Base-by-base conservation (phyloP, 2,329 filamentous ascomycete genomes). In the Botryotinia calthae region DNA sequence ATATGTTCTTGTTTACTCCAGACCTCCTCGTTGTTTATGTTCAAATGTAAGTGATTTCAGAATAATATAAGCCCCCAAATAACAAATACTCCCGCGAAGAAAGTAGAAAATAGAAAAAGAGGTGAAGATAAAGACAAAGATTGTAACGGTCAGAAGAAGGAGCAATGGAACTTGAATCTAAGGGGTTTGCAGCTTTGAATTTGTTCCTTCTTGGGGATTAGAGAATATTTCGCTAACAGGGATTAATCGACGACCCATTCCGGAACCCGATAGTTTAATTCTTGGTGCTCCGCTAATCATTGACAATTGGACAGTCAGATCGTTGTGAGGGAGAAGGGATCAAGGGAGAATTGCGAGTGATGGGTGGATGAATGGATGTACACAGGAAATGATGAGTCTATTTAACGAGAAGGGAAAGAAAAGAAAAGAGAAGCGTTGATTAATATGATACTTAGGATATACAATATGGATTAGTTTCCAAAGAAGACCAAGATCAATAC, bases 221-320 rank as follows among this genome's bases (percentile, higher is more conserved):
- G 51, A 69, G 51, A 70, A 61, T 61, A 70, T 72, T 69, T 72
- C 71, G 71, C 71, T 70, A 72, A 72, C 69, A 71, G 61, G 69
- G 69, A 71, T 73, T 25, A 37, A 42, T 67, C 48, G 37, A 67
- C 9, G 31, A 66, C 65, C 65, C 65, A 67, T 67, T 67, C 48
- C 65, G 48, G 25, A 56, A 42, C 48, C 65, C 65, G 65, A 67
- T 67, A 67, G 65, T 67, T 22, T 67, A 67, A 67, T 67, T 28
- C 65, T 67, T 22, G 25, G 48, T 42, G 65, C 34, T 67, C 65
- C 65, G 65, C 65, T 56, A 67, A 65, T 64, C 62, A 46, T 28
- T 65, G 63, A 65, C 28, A 31, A 56, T 56, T 56, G 51, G 51
- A 56, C 51, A 28, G 51, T 28, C 51, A 56, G 51, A 56, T 56